Evolutionary conservation across 2,329 filamentous ascomycete species (phyloP), one percentile per base, ranked within the genome.

Genomic region (Lecanicillium sp.): DNA sequence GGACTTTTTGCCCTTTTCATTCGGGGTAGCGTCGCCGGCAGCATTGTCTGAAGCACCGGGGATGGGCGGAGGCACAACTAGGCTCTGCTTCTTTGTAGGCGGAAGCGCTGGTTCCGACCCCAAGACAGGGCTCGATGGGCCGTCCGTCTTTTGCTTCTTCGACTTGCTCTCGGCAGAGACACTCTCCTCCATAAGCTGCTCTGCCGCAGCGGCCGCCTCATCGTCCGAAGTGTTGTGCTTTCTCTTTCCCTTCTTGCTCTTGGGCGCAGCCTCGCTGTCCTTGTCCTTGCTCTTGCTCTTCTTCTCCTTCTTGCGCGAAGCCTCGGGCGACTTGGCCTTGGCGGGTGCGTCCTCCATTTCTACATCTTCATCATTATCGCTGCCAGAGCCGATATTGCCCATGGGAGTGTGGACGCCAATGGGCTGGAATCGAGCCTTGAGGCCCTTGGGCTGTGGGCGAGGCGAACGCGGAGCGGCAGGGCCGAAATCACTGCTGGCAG

Each of bases 361-460:
- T 5, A 61, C 56, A 41, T 66, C 66, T 5, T 61, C 64, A 13
- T 70, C 66, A 11, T 55, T 59, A 15, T 67, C 68, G 51, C 72
- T 49, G 2, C 65, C 66, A n/a, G 51, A 42, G 4, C 68, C 68
- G 46, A 70, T 70, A 12, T 45, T 55, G 32, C 50, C 54, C 48
- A 55, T 51, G 20, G 56, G 42, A 17, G 49, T 53, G 42, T 51
- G 52, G 31, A 75, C 66, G 19, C 84, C 84, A 32, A 82, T 73
- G 1, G 84, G 83, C 39, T 72, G 71, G 58, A 75, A 87, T 25
- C 83, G 75, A 58, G 79, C 73, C 50, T 72, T 77, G 39, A 89
- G 62, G 6, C 78, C 81, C 50, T 73, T 69, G 2, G 84, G 82
- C 55, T 88, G 84, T 33, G 74, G 66, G 43, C 80, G 74, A 35